Base-by-base conservation (phyloP, 306 rosid genomes). In the Trifolium repens region DNA sequence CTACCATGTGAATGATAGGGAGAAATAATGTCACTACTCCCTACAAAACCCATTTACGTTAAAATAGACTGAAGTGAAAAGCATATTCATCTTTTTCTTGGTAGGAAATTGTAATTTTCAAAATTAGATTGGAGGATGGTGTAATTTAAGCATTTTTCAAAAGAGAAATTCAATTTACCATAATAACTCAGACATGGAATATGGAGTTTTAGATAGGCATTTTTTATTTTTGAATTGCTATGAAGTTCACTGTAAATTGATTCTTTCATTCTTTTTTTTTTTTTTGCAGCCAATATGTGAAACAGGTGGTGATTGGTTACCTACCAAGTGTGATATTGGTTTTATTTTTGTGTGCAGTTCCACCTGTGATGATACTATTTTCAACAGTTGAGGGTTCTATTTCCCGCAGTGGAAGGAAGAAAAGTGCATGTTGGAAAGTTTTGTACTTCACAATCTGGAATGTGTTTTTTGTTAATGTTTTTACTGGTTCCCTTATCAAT, bases 371-470 rank as follows among this genome's bases (percentile, higher is more conserved):
- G 99, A 85, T 96, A 84, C 50, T 85, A 58, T 85, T 90, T 84
- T 89, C 99, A 54, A 47, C 88, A 27, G 50, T 88, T 80, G 99
- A 96, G 89, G 99, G 99, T 43, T 80, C 85, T 71, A 73, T 90
- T 81, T 96, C 93, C 55, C 97, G 99, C 62, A 89, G 99, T 80
- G 80, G 66, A 71, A 89, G 97, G 92, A 96, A 96, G 83, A 89
- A 79, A 90, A 92, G 99, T 81, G 98, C 99, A 24, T 89, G 98
- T 87, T 58, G 50, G 80, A 96, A 96, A 92, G 88, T 96, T 63
- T 84, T 96, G 84, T 92, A 80, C 91, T 96, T 96, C 88, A 88
- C 91, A 37, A 92, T 96, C 73, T 96, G 99, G 99, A 96, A 96
- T 82, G 98, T 96, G 47, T 96, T 96, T 85, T 92, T 92, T 55